phyloP scores from a whole-genome alignment of 208 protist species.

The Trypanosoma conorhini region DNA sequence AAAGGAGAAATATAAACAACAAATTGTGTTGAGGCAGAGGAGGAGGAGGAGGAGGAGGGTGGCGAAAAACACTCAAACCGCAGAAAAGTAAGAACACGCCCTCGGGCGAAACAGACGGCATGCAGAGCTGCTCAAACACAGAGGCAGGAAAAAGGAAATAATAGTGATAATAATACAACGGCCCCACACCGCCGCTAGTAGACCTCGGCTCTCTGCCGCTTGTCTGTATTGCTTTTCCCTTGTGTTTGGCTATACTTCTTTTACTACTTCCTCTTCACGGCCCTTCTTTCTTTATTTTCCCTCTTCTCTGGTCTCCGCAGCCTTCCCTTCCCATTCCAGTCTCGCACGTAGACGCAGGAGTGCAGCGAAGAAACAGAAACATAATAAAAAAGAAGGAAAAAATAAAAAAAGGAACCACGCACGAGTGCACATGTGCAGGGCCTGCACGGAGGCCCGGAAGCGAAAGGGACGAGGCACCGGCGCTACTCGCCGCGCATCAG shows the following conservation, averaged over 20 bases:
- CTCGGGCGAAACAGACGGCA: too few species aligned
- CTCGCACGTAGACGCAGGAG: background rate
- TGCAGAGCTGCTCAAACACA: too few species aligned
- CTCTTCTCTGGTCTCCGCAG: background rate
- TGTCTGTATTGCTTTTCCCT: background rate
- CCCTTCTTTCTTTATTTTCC: background rate
- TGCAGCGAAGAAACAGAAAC: constrained; percentile 2
- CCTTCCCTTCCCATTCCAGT: background rate
- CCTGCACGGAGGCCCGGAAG: background rate
- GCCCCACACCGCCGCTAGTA: background rate
- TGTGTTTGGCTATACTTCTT: background rate
- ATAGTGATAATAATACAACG: background rate
- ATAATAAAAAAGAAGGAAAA: constrained; percentile 24
- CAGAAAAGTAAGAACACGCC: background rate
- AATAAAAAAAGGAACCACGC: constrained; percentile 15
- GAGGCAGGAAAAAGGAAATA: background rate
- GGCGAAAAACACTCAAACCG: background rate
- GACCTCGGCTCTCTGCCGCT: background rate
- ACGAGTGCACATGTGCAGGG: background rate
- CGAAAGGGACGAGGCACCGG: background rate
- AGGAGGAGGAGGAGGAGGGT: background rate
- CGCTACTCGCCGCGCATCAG: constrained; percentile 35
- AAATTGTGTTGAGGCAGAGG: background rate
- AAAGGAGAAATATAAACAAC: too few species aligned
- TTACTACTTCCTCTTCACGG: background rate